Base-by-base conservation (phyloP, 2,329 filamentous ascomycete species). In the Penicillium olsonii region DNA sequence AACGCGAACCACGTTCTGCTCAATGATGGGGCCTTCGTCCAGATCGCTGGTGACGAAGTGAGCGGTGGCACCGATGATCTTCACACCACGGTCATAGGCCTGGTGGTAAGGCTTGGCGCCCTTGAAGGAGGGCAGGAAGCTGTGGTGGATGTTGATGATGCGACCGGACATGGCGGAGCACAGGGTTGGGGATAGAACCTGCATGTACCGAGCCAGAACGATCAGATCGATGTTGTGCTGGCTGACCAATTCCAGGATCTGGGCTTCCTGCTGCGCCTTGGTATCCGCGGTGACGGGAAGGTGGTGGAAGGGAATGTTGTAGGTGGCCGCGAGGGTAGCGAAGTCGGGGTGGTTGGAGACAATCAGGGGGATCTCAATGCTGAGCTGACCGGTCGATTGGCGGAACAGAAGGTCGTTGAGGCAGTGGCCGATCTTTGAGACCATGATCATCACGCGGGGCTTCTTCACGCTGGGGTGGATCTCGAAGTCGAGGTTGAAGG, bases 111-210 rank as follows among this genome's bases (percentile, higher is more conserved):
- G 89, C 74, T 90, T 90, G 24, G 89, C 89, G 53, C 89, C 89
- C 79, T 94, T 94, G 82, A 94, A 94, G 9, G 82, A 86, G 0
- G 89, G 89, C 78, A 94, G 70, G 82, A 94, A 94, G 60, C 83
- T 87, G 75, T 94, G 89, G 75, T 94, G 89, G 72, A 94, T 92
- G 75, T 94, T 94, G 85, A 94, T 92, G 75, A 94, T 94, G 68
- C 84, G 85, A 50, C 89, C 89, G 42, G 84, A 87, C 88, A 94
- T 92, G 62, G 83, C 87, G 50, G 79, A 74, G 75, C 89, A 94
- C 34, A 94, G 77, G 8, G 74, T 81, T 0, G 88, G 88, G 18
- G 84, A 88, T 10, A 94, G 79, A 26, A 94, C 87, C 75, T 94
- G 89, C 89, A 94, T 94, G 75, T 94, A 94, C 52, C 89, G 84